Evolutionary conservation across 2,329 filamentous ascomycete species (phyloP).

Genomic region (Cercospora canescens): DNA sequence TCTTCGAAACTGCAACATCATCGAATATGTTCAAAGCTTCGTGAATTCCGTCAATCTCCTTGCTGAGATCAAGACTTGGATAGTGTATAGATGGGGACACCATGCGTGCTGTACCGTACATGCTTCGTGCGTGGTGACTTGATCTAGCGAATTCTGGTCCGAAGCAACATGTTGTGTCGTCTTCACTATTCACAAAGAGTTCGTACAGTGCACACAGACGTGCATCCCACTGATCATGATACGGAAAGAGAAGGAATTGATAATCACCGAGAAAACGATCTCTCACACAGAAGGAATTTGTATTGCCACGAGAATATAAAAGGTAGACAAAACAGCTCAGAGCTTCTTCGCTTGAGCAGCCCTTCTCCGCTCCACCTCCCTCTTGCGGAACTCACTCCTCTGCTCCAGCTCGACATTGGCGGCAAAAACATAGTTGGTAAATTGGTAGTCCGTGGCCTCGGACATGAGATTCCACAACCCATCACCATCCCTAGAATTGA

Average conservation of each 20-base stretch:
- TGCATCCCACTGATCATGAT: too few species aligned
- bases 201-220: neutral
- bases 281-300: neutral
- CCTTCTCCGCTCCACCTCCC: constrained; percentile 1
- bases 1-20: neutral
- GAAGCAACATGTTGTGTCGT: neutral
- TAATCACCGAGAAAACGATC: too few species aligned
- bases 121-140: too few species aligned
- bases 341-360: neutral
- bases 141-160: too few species aligned
- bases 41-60: too few species aligned
- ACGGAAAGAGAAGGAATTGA: too few species aligned
- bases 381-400: neutral
- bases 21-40: too few species aligned
- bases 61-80: too few species aligned
- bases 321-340: neutral
- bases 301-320: neutral
- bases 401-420: constrained; percentile 4
- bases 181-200: neutral
- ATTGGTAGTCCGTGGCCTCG: constrained; percentile 1
- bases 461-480: constrained; percentile 1
- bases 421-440: constrained; percentile 2
- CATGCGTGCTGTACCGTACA: too few species aligned
- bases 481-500: neutral
- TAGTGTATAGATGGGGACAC: too few species aligned